Evolutionary conservation across 169 alveolate genomes (phyloP).

Genomic region (Perkinsus chesapeaki): DNA sequence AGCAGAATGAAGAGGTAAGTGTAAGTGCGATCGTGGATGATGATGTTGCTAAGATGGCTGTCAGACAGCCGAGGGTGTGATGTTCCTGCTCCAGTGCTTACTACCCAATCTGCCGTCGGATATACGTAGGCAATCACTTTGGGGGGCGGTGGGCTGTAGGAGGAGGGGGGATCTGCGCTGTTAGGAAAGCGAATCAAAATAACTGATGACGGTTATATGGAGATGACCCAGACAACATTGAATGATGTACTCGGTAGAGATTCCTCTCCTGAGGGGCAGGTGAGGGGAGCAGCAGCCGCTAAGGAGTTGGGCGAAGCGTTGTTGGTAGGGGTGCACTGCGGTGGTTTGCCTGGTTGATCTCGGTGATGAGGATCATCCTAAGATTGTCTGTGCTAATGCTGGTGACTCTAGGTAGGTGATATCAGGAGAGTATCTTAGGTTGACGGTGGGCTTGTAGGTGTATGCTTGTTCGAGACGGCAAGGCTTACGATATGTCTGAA

Average conservation of each 20-base stretch:
- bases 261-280: background rate
- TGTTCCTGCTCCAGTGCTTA: background rate
- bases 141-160: background rate
- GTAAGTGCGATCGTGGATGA: background rate
- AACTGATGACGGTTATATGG: background rate
- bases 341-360: conserved; percentile 47
- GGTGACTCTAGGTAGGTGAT: conserved; percentile 62
- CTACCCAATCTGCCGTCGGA: background rate
- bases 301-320: background rate
- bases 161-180: background rate
- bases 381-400: conserved; percentile 56
- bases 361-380: conserved; percentile 17
- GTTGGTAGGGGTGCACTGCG: conserved; percentile 54
- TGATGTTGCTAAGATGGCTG: background rate
- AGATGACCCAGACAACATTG: background rate
- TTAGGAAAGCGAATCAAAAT: background rate
- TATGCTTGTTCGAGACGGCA: conserved; percentile 31
- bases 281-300: background rate
- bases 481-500: conserved; percentile 39
- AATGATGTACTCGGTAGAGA: background rate
- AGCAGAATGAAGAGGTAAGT: background rate
- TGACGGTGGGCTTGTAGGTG: too few relatives aligned
- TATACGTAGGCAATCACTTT: background rate
- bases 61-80: background rate
- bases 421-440: too few relatives aligned